phyloP scores from a whole-genome alignment of 2,329 filamentous ascomycete genomes.

The Aureobasidium vineae region DNA sequence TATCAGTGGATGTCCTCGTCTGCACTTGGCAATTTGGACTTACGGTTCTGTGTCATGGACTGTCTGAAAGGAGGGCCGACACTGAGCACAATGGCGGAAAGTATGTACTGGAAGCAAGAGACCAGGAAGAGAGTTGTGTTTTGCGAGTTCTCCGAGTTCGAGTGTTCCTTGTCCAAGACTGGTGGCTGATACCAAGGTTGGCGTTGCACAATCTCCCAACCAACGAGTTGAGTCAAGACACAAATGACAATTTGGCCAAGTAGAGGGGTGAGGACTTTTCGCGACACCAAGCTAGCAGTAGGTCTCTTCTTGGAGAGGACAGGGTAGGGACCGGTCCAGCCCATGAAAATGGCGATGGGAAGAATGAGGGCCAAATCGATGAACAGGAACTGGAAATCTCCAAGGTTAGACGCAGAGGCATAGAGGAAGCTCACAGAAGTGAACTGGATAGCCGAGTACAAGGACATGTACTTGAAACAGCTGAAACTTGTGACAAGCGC shows the following conservation, averaged over 20 bases:
- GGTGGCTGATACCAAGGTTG: conserved; percentile 89
- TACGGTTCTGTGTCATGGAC: conserved; percentile 74
- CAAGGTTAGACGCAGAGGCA: conserved; percentile 86
- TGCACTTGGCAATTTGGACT: conserved; percentile 38
- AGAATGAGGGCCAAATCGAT: conserved; percentile 92
- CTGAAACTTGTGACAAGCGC: conserved; percentile 98
- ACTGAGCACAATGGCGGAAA: conserved; percentile 83
- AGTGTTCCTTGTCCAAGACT: conserved; percentile 70
- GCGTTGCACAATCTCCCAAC: conserved; percentile 69
- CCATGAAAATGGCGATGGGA: conserved; percentile 98
- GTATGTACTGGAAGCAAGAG: conserved; percentile 92
- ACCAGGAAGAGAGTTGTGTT: conserved; percentile 89
- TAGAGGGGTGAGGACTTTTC: conserved; percentile 86
- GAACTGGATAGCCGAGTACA: conserved; percentile 99
- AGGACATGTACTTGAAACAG: conserved; percentile 99
- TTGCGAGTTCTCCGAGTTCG: conserved; percentile 86
- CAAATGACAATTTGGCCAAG: conserved; percentile 85
- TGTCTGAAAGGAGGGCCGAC: conserved; percentile 90
- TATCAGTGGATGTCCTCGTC: conserved; percentile 31
- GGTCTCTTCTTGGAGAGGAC: conserved; percentile 78
- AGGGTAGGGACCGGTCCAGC: conserved; percentile 85
- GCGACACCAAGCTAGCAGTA: conserved; percentile 85
- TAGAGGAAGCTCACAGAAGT: conserved; percentile 96
- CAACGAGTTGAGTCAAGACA: conserved; percentile 70
- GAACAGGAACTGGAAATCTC: conserved; percentile 97